These are phyloP conservation scores for Argentina anserina DNA, from an alignment of 306 rosid genomes.

Conservation along the genomic window DNA sequence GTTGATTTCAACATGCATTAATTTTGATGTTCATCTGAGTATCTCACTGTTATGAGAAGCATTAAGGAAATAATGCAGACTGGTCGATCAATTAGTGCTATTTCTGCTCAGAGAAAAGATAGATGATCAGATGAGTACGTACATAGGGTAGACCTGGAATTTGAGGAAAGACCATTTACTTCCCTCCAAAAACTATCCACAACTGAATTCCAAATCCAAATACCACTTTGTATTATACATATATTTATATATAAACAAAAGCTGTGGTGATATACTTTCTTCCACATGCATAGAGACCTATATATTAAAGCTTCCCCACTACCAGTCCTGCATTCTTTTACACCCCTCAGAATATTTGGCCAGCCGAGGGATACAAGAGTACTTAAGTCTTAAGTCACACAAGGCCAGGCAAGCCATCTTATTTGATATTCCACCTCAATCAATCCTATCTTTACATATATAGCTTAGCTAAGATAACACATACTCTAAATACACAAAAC, in stretches of 20 bases:
- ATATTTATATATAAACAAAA: conserved; percentile 3
- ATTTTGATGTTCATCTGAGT: conserved; percentile 10
- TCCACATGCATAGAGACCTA: conserved; percentile 16
- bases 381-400: conserved; percentile 34
- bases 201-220: conserved; percentile 26
- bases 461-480: conserved; percentile 5
- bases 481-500: conserved; percentile 27
- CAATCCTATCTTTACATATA: conserved; percentile 22
- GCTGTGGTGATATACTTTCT: background rate
- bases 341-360: conserved; percentile 29
- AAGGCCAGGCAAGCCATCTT: conserved; percentile 39
- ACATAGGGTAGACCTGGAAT: conserved; percentile 5
- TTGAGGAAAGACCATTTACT: conserved; percentile 13
- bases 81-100: conserved; percentile 7
- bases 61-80: conserved; percentile 39
- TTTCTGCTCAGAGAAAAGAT: background rate
- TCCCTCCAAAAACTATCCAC: conserved; percentile 25
- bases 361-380: conserved; percentile 27
- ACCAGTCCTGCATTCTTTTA: conserved; percentile 31
- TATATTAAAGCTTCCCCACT: conserved; percentile 28
- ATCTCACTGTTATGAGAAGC: conserved; percentile 31
- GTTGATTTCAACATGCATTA: background rate
- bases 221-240: conserved; percentile 2
- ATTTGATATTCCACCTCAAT: conserved; percentile 21
- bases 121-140: conserved; percentile 1